These are phyloP conservation scores for Plectranthus barbatus DNA, from an alignment of 257 asterid species.

Conservation along the genomic window DNA sequence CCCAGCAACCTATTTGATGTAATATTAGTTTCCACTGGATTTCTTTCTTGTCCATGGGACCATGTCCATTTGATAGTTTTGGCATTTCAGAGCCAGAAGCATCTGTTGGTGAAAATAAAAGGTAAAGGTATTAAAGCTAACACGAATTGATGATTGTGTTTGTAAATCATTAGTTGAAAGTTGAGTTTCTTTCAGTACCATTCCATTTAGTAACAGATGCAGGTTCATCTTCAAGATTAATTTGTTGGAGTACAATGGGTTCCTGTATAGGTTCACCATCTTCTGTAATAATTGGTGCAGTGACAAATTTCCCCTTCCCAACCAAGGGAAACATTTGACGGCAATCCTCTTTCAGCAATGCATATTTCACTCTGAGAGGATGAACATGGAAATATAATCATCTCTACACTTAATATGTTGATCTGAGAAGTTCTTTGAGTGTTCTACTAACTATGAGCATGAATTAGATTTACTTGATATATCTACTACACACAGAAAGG, in stretches of 20 bases:
- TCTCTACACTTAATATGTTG: not conserved
- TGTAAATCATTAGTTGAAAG: constrained; percentile 4
- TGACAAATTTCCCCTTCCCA: constrained; percentile 79
- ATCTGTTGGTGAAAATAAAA: constrained; percentile 23
- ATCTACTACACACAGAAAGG: not conserved
- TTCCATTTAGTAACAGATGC: constrained; percentile 13
- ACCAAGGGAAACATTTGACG: constrained; percentile 74
- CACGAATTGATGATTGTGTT: not conserved
- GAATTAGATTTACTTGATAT: not conserved
- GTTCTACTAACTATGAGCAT: not conserved
- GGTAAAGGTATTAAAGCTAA: constrained; percentile 9
- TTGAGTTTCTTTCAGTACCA: constrained; percentile 25
- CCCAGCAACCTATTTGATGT: constrained; percentile 86
- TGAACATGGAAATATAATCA: constrained; percentile 15
- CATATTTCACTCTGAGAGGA: constrained; percentile 63
- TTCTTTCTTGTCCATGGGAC: constrained; percentile 54
- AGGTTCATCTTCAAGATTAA: constrained; percentile 33
- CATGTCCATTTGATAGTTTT: constrained; percentile 23
- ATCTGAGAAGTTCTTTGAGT: not conserved
- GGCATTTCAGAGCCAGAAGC: constrained; percentile 21
- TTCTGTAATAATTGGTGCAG: constrained; percentile 88
- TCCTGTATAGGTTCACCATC: constrained; percentile 77
- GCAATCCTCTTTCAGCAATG: constrained; percentile 70
- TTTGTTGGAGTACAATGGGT: constrained; percentile 81
- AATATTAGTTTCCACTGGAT: constrained; percentile 85